Evolutionary conservation across 78 protist species (phyloP), one percentile per base, ranked within the genome.

Genomic region (Guillardia theta): DNA sequence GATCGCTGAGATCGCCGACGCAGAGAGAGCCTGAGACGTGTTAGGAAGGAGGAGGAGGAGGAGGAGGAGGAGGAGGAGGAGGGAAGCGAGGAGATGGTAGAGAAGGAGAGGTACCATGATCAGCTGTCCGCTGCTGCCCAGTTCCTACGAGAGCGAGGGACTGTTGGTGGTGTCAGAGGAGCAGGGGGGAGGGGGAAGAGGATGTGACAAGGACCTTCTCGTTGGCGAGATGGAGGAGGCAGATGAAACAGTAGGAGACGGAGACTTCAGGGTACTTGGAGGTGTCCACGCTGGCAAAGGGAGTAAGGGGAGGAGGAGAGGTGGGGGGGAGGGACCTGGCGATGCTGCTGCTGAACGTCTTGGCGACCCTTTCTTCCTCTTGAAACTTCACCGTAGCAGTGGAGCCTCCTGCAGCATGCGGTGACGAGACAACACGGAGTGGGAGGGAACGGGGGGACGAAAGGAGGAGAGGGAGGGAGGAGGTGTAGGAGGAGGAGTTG

Each of bases 201-300:
- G 12, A 12, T 24, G 78, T 6, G 12, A 64, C 45, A 8, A 88
- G 93, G 93, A 1, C 33, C 93, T 97, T 95, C 93, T 98, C 99
- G 95, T 98, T 98, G 64, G 98, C 98, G 64, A 98, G 95, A 76
- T 98, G 99, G 8, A 98, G 96, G n/a, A 98, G 96, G 94, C 98
- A 98, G 64, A 98, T 95, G 95, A 98, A 98, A 58, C 92, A 78
- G 46, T 95, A 50, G 22, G 98, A 93, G 19, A 97, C 95, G 12
- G 97, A 95, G 22, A 95, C 94, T 1, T 97, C 93, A 21, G 43
- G 45, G 43, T 5, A 9, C 18, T 30, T 9, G 4, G 88, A 5
- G 78, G n/a, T 33, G n/a, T 5, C 6, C 37, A 78, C 53, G 22
- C 47, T 15, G 41, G 22, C 39, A 36, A 27, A 1, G 87, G 37